These are phyloP conservation scores for Astrephomene gubernaculifera DNA, from an alignment of 139 green algal species.

Conservation along the genomic window DNA sequence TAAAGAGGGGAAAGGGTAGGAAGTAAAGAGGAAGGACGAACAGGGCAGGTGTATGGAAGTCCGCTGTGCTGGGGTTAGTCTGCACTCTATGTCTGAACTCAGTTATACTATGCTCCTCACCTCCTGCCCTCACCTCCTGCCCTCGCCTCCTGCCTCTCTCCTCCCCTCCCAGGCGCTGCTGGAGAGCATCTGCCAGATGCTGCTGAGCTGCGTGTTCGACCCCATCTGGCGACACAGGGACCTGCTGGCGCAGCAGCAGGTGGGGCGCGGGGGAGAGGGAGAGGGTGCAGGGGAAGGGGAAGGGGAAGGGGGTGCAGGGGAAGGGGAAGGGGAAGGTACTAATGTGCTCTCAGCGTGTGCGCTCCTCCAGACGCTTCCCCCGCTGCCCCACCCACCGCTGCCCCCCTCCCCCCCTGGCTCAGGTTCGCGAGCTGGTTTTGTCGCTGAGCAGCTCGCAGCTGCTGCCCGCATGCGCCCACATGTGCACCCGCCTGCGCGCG, in stretches of 20 bases:
- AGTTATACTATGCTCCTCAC: no score
- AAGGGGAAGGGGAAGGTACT: no score
- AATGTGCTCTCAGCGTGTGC: no score
- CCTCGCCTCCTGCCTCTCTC: not conserved
- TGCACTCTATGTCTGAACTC: no score
- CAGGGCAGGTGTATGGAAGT: not conserved
- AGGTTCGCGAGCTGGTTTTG: constrained; percentile 24
- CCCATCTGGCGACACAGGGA: constrained; percentile 33
- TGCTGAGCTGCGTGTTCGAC: constrained; percentile 44
- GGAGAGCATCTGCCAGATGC: constrained; percentile 28
- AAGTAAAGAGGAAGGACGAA: not conserved
- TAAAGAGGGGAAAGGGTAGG: not conserved
- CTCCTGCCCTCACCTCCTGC: no score
- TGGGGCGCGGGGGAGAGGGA: not conserved
- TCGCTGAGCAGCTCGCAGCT: not conserved
- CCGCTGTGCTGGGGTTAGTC: no score
- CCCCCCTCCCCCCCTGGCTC: not conserved
- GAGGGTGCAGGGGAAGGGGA: not conserved
- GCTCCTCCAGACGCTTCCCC: no score
- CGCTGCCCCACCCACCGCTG: not conserved
- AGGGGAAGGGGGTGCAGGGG: not conserved
- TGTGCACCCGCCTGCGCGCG: not conserved
- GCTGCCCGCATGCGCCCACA: not conserved
- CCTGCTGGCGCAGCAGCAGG: constrained; percentile 28
- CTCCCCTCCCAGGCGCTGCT: constrained; percentile 11